phyloP scores from a whole-genome alignment of 805 yeast species.

The Suhomyces canberraensis region DNA sequence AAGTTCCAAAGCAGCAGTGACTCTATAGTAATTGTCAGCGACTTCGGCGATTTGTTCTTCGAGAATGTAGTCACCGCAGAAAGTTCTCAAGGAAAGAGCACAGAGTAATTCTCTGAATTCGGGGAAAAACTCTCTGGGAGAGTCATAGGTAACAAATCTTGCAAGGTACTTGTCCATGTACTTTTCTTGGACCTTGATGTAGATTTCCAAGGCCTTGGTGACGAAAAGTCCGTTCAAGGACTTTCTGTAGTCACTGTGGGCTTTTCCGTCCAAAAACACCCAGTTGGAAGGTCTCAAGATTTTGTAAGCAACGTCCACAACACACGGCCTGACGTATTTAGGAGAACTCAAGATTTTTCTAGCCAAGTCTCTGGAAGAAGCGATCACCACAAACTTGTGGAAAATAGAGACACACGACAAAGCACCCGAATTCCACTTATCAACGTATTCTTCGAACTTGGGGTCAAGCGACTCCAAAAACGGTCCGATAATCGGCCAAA shows the following conservation, averaged over 20 bases:
- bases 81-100: slow-evolving; percentile 87
- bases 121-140: slow-evolving; percentile 78
- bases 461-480: slow-evolving; percentile 93
- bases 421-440: slow-evolving; percentile 94
- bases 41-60: slow-evolving; percentile 84
- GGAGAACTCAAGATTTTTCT: slow-evolving; percentile 85
- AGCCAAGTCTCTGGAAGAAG: slow-evolving; percentile 81
- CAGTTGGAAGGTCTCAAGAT: slow-evolving; percentile 93
- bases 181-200: slow-evolving; percentile 79
- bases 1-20: slow-evolving; percentile 94
- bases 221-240: slow-evolving; percentile 89
- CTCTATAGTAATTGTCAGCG: slow-evolving; percentile 87
- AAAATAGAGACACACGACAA: slow-evolving; percentile 95
- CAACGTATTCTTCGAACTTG: slow-evolving; percentile 86
- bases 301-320: slow-evolving; percentile 94
- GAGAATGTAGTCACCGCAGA: slow-evolving; percentile 93
- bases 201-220: slow-evolving; percentile 73
- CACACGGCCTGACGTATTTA: slow-evolving; percentile 90
- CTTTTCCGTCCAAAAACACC: slow-evolving; percentile 97
- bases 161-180: slow-evolving; percentile 82
- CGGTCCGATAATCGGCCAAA: slow-evolving; percentile 97
- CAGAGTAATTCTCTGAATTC: slow-evolving; percentile 95
- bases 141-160: slow-evolving; percentile 58
- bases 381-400: slow-evolving; percentile 96
- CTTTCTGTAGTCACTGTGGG: slow-evolving; percentile 88